Evolutionary conservation across 2,329 filamentous ascomycete genomes (phyloP).

Genomic region (Balansia obtecta): DNA sequence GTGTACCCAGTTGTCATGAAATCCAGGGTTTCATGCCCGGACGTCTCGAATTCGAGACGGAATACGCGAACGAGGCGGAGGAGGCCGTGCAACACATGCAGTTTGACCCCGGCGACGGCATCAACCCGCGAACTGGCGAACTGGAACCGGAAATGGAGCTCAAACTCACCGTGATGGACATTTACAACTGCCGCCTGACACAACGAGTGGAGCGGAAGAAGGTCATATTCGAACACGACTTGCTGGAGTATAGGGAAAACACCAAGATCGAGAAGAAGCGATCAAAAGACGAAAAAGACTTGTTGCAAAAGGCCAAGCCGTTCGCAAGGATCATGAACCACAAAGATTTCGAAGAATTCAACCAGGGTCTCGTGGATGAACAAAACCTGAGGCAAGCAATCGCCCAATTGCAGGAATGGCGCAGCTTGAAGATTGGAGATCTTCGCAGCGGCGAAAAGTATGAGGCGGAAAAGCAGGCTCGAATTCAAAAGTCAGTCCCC

Average conservation of each 20-base stretch:
- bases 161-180: slow-evolving; percentile 96
- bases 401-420: slow-evolving; percentile 85
- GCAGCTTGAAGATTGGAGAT: slow-evolving; percentile 70
- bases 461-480: slow-evolving; percentile 71
- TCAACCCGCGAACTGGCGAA: slow-evolving; percentile 73
- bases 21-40: slow-evolving; percentile 99
- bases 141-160: slow-evolving; percentile 93
- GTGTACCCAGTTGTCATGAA: slow-evolving; percentile 91
- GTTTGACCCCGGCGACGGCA: slow-evolving; percentile 89
- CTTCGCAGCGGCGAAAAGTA: slow-evolving; percentile 83
- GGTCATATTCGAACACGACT: slow-evolving; percentile 87
- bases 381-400: slow-evolving; percentile 86
- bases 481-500: slow-evolving; percentile 57
- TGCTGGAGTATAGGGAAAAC: slow-evolving; percentile 90
- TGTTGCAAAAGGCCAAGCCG: slow-evolving; percentile 87
- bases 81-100: slow-evolving; percentile 98
- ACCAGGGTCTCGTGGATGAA: slow-evolving; percentile 77
- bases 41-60: slow-evolving; percentile 91
- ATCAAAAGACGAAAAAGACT: slow-evolving; percentile 86
- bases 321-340: slow-evolving; percentile 96
- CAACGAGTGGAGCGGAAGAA: slow-evolving; percentile 90
- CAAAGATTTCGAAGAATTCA: slow-evolving; percentile 77
- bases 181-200: slow-evolving; percentile 88
- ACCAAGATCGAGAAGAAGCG: slow-evolving; percentile 83
- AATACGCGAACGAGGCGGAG: slow-evolving; percentile 95